Evolutionary conservation across 208 protist species (phyloP).

Genomic region (Acanthamoeba sp.): DNA sequence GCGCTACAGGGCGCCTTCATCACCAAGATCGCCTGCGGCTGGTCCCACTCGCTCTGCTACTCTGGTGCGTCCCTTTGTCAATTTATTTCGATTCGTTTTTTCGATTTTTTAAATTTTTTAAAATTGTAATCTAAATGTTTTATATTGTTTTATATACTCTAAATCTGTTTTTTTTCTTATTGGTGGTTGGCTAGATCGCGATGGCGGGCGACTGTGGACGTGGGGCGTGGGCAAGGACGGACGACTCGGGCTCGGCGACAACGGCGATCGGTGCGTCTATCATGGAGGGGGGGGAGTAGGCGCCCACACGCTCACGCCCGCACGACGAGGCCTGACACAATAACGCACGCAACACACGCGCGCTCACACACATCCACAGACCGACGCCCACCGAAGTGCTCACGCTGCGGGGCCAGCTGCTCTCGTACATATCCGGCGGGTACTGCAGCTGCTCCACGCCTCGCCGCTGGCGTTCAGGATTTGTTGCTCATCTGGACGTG

Average conservation of each 20-base stretch:
- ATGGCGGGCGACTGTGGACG: neutral
- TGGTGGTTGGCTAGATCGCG: neutral
- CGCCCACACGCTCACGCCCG: too few relatives aligned
- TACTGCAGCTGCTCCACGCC: neutral
- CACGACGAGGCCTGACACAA: too few relatives aligned
- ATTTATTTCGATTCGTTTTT: too few relatives aligned
- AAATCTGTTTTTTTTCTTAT: neutral
- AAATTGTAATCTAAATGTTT: too few relatives aligned
- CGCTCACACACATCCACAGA: neutral
- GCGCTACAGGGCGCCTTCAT: slow-evolving; percentile 15
- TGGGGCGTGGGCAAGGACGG: slow-evolving; percentile 28
- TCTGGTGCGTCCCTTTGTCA: neutral
- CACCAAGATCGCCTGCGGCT: slow-evolving; percentile 22
- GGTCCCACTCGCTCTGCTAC: slow-evolving; percentile 32
- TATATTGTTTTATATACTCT: too few relatives aligned
- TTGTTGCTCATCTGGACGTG: neutral
- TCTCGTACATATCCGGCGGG: neutral
- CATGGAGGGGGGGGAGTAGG: too few relatives aligned
- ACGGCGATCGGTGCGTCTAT: neutral
- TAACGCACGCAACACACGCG: too few relatives aligned
- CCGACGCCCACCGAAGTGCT: neutral
- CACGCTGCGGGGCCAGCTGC: neutral
- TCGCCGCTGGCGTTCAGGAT: neutral
- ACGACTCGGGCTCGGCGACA: neutral
- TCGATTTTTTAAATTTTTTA: too few relatives aligned